Evolutionary conservation across 2,329 filamentous ascomycete genomes (phyloP), one percentile per base, ranked within the genome.

Genomic region (Alternaria longipes): DNA sequence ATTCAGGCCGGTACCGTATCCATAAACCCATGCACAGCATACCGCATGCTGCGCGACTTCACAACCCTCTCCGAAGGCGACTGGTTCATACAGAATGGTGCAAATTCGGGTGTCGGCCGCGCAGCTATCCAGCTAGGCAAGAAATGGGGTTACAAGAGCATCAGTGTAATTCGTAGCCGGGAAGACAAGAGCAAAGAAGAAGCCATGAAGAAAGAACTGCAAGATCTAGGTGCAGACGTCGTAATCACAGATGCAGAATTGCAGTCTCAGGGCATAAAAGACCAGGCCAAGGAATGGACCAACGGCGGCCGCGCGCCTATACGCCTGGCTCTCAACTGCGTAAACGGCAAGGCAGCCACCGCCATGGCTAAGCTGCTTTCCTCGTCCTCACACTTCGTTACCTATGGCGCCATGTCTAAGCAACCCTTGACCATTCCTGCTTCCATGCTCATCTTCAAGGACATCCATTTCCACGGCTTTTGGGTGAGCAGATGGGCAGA

Each of bases 71-170:
- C 85, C 56, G 86, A 88, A n/a, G 91, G 94, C 56, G 90, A 96
- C 58, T 99, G 94, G 94, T 92, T 97, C 75, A 89, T 99, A 47
- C 95, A 99, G 81, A 99, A 99, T 77, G 95, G 94, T 8, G 95
- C 94, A 40, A 99, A 99, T 80, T 93, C 89, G 42, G 95, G 93
- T 11, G 95, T 99, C 16, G 95, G 95, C 1, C 85, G 95, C 40
- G 91, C 94, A 3, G 94, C 93, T 11, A 95, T 98, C 66, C 95
- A 99, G 81, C 84, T 99, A 1, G 94, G 87, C 2, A 85, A 82
- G 70, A 85, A 93, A 54, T 98, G 94, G 94, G 94, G 94, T 0
- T 86, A 95, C 73, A 90, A 92, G 74, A 96, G 91, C 75, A 91
- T 99, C 79, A 98, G 97, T 76, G 85, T 99, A 24, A 85, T 99